Evolutionary conservation across 116 monocot species (phyloP).

Genomic region (Trichopus zeylanicus): DNA sequence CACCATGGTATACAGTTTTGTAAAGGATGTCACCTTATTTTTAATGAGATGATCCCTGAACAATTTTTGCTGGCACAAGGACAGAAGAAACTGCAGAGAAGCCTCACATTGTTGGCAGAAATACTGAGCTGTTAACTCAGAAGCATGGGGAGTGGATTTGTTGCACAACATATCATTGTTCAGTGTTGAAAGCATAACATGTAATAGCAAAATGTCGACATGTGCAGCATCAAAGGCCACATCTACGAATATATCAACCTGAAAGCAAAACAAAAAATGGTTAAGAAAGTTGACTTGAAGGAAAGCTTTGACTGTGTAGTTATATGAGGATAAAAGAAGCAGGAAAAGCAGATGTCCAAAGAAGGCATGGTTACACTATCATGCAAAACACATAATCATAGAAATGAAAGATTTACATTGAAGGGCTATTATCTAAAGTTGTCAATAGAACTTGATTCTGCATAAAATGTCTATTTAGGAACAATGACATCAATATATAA

Average conservation of each 20-base stretch:
- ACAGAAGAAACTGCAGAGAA: conserved; percentile 84
- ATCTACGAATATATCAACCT: conserved; percentile 95
- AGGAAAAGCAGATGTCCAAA: too few species aligned
- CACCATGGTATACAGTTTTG: conserved; percentile 1
- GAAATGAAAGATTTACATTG: too few species aligned
- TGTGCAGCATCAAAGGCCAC: conserved; percentile 81
- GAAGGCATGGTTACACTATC: too few species aligned
- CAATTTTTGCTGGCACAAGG: conserved; percentile 83
- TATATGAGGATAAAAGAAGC: too few species aligned
- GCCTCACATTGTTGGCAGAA: conserved; percentile 87
- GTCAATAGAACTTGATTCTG: too few species aligned
- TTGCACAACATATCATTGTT: conserved; percentile 25
- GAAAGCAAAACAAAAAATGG: conserved; percentile 18
- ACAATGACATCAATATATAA: neutral
- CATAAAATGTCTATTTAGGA: neutral
- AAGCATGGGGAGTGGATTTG: conserved; percentile 23
- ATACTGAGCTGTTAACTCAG: conserved; percentile 39
- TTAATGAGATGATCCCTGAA: conserved; percentile 74
- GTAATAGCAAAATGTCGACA: conserved; percentile 55
- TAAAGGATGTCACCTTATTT: conserved; percentile 56
- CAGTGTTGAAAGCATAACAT: conserved; percentile 31
- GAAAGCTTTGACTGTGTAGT: too few species aligned
- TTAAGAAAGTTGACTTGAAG: too few species aligned
- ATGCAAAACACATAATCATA: too few species aligned
- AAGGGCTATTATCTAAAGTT: too few species aligned